Percentiles rank a stretch among this genome's conserved stretches.
phyloP scores from a whole-genome alignment of 2,329 filamentous ascomycete genomes.

The Sclerotiophoma versabilis region DNA sequence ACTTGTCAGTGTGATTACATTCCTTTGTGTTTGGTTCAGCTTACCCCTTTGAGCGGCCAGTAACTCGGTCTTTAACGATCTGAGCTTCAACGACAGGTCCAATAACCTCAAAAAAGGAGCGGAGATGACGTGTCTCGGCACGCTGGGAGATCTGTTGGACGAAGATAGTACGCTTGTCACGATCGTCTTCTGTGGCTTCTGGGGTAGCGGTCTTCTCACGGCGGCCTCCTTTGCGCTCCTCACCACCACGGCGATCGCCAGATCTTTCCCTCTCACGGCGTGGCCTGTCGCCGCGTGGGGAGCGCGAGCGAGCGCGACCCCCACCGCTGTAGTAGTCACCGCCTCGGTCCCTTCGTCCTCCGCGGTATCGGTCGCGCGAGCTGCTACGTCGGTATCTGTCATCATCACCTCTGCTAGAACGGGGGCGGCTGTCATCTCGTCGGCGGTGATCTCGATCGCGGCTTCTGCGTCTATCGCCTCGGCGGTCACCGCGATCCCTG shows the following conservation, averaged over 20 bases:
- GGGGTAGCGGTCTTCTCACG: slow-evolving; percentile 63
- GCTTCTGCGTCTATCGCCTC: slow-evolving; percentile 42
- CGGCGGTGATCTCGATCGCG: slow-evolving; percentile 42
- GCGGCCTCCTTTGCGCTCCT: slow-evolving; percentile 48
- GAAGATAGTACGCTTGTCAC: slow-evolving; percentile 95
- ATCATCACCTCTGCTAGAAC: slow-evolving; percentile 47
- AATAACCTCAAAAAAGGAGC: slow-evolving; percentile 93
- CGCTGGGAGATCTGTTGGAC: slow-evolving; percentile 97
- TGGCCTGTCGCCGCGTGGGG: slow-evolving; percentile 50
- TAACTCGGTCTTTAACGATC: slow-evolving; percentile 97
- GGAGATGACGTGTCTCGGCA: slow-evolving; percentile 88
- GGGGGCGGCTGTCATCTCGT: slow-evolving; percentile 41
- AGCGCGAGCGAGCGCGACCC: slow-evolving; percentile 48
- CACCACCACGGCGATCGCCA: slow-evolving; percentile 53
- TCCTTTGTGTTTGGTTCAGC: slow-evolving; percentile 40
- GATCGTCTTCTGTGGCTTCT: slow-evolving; percentile 89
- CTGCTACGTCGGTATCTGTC: slow-evolving; percentile 40
- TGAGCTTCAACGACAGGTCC: slow-evolving; percentile 96
- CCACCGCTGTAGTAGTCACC: slow-evolving; percentile 52
- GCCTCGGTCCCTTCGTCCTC: slow-evolving; percentile 38
- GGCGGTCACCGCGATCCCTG: slow-evolving; percentile 38
- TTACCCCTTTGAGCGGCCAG: slow-evolving; percentile 96
- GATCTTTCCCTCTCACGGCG: slow-evolving; percentile 64
- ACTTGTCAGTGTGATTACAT: slow-evolving; percentile 47
- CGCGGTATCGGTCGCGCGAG: slow-evolving; percentile 40